Evolutionary conservation across 352 stramenopile species (phyloP).

Genomic region (Phytophthora aleatoria): DNA sequence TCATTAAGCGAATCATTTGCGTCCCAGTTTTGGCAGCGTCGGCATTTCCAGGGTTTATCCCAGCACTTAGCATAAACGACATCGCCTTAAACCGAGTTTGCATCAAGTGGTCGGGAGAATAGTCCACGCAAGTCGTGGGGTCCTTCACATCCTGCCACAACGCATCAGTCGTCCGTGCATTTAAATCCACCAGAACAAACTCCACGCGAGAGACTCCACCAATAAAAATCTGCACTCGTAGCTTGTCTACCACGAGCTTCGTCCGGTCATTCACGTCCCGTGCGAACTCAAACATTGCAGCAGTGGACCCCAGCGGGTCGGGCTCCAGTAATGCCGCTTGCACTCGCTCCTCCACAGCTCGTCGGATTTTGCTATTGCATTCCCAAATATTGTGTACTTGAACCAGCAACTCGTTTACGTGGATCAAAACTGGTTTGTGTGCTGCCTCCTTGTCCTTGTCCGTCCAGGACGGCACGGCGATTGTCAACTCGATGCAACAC

Average conservation of each 20-base stretch:
- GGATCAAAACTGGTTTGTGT: slow-evolving; percentile 55
- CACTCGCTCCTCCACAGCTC: slow-evolving; percentile 34
- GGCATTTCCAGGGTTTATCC: slow-evolving; percentile 17
- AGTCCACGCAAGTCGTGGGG: slow-evolving; percentile 56
- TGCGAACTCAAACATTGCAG: slow-evolving; percentile 62
- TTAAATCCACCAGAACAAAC: slow-evolving; percentile 44
- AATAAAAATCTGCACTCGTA: slow-evolving; percentile 60
- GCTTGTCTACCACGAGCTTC: slow-evolving; percentile 53
- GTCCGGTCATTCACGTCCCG: slow-evolving; percentile 57
- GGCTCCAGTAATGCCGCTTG: slow-evolving; percentile 51
- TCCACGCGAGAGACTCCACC: slow-evolving; percentile 39
- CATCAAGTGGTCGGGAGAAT: slow-evolving; percentile 62
- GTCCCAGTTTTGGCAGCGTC: not conserved
- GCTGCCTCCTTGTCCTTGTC: slow-evolving; percentile 51
- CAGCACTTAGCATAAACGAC: slow-evolving; percentile 55
- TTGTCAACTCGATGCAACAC: slow-evolving; percentile 54
- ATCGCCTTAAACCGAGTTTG: slow-evolving; percentile 72
- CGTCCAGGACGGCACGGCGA: slow-evolving; percentile 68
- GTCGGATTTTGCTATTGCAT: slow-evolving; percentile 49
- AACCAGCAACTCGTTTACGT: slow-evolving; percentile 54
- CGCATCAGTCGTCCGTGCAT: slow-evolving; percentile 65
- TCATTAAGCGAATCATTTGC: slow-evolving; percentile 33
- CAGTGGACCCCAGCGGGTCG: slow-evolving; percentile 65
- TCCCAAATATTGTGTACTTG: slow-evolving; percentile 54
- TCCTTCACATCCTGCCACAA: slow-evolving; percentile 73